Percentiles rank a stretch among this genome's conserved stretches.
These are phyloP conservation scores for Plasmodium falciparum DNA, from an alignment of 169 alveolate species.

Conservation along the genomic window DNA sequence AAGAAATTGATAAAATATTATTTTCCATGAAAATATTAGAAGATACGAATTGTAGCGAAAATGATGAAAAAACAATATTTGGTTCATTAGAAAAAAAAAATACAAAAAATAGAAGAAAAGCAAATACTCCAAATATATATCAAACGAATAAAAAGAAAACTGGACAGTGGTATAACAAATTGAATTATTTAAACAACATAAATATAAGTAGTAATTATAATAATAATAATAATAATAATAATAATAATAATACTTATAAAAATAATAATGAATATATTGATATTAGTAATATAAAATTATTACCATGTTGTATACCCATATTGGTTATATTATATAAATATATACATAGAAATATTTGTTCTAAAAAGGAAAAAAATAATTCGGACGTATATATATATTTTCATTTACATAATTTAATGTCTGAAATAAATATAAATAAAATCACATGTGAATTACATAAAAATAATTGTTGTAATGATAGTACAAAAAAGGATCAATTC, in stretches of 20 bases:
- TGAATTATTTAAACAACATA: too few species aligned
- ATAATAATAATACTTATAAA: constrained; percentile 10
- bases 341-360: constrained; percentile 1
- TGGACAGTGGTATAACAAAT: too few species aligned
- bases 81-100: background rate
- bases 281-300: constrained; percentile 45
- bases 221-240: background rate
- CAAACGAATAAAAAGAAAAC: background rate
- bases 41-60: background rate
- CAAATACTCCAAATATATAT: background rate
- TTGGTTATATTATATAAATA: constrained; percentile 42
- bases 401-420: constrained; percentile 44
- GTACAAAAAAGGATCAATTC: background rate
- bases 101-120: background rate
- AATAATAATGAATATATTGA: constrained; percentile 23
- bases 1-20: constrained; percentile 68
- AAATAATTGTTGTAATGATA: background rate
- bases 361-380: constrained; percentile 12
- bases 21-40: constrained; percentile 40
- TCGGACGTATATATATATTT: constrained; percentile 47
- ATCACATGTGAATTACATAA: constrained; percentile 63
- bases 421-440: constrained; percentile 24
- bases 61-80: background rate
- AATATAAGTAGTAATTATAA: background rate
- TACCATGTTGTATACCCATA: constrained; percentile 66